phyloP scores from a whole-genome alignment of 306 rosid genomes.

The Luffa aegyptiaca region DNA sequence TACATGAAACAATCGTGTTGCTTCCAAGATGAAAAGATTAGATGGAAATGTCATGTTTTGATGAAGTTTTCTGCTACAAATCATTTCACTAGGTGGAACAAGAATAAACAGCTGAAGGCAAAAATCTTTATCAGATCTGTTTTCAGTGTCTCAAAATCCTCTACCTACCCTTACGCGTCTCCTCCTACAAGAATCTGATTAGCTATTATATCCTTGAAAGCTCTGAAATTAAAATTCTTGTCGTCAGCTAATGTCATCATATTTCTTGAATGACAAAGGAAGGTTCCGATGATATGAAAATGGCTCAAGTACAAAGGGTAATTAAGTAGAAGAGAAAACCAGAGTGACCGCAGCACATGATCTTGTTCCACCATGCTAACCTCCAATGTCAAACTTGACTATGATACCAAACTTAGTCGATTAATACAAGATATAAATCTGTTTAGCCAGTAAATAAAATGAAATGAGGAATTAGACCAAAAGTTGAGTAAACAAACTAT shows the following conservation, averaged over 20 bases:
- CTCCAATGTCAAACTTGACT: not conserved
- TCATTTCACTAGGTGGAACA: not conserved
- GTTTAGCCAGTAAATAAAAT: not conserved
- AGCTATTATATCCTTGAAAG: not conserved
- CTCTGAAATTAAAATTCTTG: not conserved
- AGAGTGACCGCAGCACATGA: not conserved
- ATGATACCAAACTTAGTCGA: not conserved
- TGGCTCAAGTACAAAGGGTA: not conserved
- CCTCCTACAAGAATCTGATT: not conserved
- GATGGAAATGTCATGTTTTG: not conserved
- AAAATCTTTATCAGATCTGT: not conserved
- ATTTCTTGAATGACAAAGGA: slow-evolving; percentile 7
- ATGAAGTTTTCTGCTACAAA: not conserved
- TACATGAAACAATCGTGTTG: not conserved
- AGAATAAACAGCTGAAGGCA: not conserved
- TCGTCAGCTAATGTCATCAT: not conserved
- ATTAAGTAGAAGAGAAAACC: not conserved
- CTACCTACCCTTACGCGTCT: slow-evolving; percentile 6
- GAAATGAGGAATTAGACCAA: not conserved
- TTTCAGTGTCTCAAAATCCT: not conserved
- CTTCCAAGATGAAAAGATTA: not conserved
- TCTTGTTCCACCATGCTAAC: slow-evolving; percentile 1
- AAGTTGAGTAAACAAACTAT: not conserved
- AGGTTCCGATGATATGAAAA: not conserved
- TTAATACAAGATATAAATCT: not conserved